Base-by-base conservation (phyloP, 345 rosid genomes). In the Aquilaria malaccensis region DNA sequence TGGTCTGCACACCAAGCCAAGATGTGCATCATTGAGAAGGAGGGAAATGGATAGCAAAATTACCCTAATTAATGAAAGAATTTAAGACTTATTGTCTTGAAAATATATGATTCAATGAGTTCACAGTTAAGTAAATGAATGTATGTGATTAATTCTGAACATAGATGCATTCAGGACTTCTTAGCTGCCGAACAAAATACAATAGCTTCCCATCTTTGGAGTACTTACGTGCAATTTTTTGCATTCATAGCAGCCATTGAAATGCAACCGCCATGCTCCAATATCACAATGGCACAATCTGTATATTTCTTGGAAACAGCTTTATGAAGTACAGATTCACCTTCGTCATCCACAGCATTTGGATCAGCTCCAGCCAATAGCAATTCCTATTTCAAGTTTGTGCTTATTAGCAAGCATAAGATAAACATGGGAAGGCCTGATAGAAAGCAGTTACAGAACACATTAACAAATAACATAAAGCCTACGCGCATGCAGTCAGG, bases 401-500 rank as follows among this genome's bases (percentile, higher is more conserved):
- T 55, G 58, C 58, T 41, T 33, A 65, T 50, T 67, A 37, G 52
- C 55, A 33, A 7, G 22, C 11, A 31, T 43, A 60, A 67, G 59
- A 33, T 41, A 43, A 33, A 30, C 33, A 50, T 6, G 2, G 57
- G 55, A 66, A 51, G 58, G 58, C 59, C 48, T 49, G 64, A 7
- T 11, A 52, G 51, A 30, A 47, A 33, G 58, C 10, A 66, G 43
- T 13, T 54, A 31, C 49, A 63, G 10, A 50, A 29, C 48, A 33
- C 14, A 50, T 55, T 30, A 32, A 53, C 50, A 49, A 56, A 65
- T 55, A 58, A 69, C 52, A 33, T 52, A 61, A 70, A 70, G 78
- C 96, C 70, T 83, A 94, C 99, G 58, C 75, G 91, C 97, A 94
- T 90, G 80, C 99, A 89, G 65, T 90, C 99, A 64, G 99, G 96